Conservation (phyloP, 306 rosid genomes). For the Ormosia semicastrata region DNA sequence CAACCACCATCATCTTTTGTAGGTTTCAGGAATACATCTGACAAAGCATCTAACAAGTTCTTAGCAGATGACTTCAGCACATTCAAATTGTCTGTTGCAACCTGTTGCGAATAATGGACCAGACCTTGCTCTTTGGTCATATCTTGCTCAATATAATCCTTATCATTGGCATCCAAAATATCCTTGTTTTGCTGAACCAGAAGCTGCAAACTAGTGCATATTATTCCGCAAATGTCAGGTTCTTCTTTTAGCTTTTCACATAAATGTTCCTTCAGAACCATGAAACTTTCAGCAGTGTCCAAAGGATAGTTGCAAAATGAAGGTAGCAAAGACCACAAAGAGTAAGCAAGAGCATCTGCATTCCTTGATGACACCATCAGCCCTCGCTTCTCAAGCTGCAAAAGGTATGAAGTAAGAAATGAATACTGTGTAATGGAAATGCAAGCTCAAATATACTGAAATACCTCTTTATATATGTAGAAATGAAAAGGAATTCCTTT, state of each 20-base stretch:
- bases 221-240: slow-evolving; percentile 68
- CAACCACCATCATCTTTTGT: slow-evolving; percentile 84
- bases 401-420: slow-evolving; percentile 18
- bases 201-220: slow-evolving; percentile 83
- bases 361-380: slow-evolving; percentile 60
- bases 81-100: slow-evolving; percentile 54
- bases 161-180: slow-evolving; percentile 45
- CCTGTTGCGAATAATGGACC: slow-evolving; percentile 53
- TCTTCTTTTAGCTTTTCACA: slow-evolving; percentile 62
- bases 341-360: slow-evolving; percentile 65
- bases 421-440: no score
- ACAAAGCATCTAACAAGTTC: slow-evolving; percentile 49
- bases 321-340: slow-evolving; percentile 92
- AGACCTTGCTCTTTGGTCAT: slow-evolving; percentile 36
- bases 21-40: slow-evolving; percentile 54
- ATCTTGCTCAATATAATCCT: slow-evolving; percentile 34
- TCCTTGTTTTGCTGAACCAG: slow-evolving; percentile 83
- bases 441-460: no score
- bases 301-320: slow-evolving; percentile 88
- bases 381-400: slow-evolving; percentile 84
- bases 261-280: slow-evolving; percentile 53
- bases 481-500: no score
- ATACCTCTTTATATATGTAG: no score
- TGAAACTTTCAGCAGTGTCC: slow-evolving; percentile 76
- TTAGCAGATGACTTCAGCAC: slow-evolving; percentile 56